Evolutionary conservation across 2,329 filamentous ascomycete species (phyloP), one percentile per base, ranked within the genome.

Genomic region (Aspergillus alliaceus): DNA sequence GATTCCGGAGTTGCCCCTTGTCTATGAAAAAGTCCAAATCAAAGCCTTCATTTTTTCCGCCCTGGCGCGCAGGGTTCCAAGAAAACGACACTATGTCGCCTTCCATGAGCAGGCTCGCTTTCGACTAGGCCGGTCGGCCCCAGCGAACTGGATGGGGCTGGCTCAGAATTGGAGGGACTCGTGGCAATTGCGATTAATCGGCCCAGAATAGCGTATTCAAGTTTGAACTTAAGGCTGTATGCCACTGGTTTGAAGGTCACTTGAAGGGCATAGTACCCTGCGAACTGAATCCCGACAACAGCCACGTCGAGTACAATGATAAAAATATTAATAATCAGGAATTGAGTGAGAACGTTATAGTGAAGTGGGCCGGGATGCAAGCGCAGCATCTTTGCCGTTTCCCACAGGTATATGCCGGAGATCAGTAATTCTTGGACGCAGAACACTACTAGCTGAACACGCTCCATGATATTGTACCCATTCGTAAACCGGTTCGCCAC

Each of bases 321-420:
- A 27, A 77, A 66, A 2, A 77, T 57, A 57, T 81, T 82, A 63
- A 82, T 78, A 22, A 72, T 65, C 37, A 82, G 63, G 35, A 82
- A 66, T 54, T 82, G 78, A 25, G 71, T 73, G 72, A 80, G 77
- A 55, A 80, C 74, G 37, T 69, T 70, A 15, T 75, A 73, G 40
- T 69, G 39, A 42, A 42, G 39, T 15, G 20, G 39, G 2, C 20
- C 61, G 8, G 65, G 63, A 18, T 74, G 64, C 31, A 69, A 29
- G 9, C 46, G 72, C 15, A 79, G 70, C 18, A 79, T 69, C 27
- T 77, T 76, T 50, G 82, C 66, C 1, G 81, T 82, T 56, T 81
- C 77, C 56, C 77, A 79, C 53, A 84, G 77, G 60, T 83, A 84
- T 11, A 84, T 72, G 5, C 73, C 67, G 0, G 78, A 79, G 20